Evolutionary conservation across 2,329 filamentous ascomycete genomes (phyloP).

Genomic region (Fonsecaea multimorphosa): DNA sequence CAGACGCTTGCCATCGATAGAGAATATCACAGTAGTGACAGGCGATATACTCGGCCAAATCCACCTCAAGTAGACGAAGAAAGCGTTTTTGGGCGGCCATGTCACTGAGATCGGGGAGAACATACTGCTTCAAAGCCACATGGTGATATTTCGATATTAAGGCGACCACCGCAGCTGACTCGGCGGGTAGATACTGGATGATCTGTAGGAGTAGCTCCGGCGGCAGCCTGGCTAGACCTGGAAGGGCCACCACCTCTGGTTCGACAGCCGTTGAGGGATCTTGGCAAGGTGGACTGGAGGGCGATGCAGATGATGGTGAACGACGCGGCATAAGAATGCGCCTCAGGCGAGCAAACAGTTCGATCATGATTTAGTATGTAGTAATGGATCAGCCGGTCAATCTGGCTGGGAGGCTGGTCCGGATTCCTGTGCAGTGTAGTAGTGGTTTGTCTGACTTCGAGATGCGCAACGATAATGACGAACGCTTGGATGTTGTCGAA

Average conservation of each 20-base stretch:
- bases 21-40: slow-evolving; percentile 21
- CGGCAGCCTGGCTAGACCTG: slow-evolving; percentile 14
- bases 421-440: slow-evolving; percentile 4
- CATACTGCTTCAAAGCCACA: slow-evolving; percentile 11
- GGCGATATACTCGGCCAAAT: slow-evolving; percentile 20
- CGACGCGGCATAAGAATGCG: slow-evolving; percentile 1
- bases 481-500: not conserved
- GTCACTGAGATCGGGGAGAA: slow-evolving; percentile 9
- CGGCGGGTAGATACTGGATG: slow-evolving; percentile 14
- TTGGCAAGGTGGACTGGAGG: slow-evolving; percentile 2
- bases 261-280: slow-evolving; percentile 5
- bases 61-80: slow-evolving; percentile 24
- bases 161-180: slow-evolving; percentile 14
- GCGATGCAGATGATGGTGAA: slow-evolving; percentile 8
- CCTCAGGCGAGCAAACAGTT: slow-evolving; percentile 13
- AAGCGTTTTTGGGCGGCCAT: slow-evolving; percentile 13
- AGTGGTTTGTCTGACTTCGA: not conserved
- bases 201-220: slow-evolving; percentile 22
- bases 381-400: slow-evolving; percentile 6
- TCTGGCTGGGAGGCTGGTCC: slow-evolving; percentile 7
- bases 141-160: slow-evolving; percentile 21
- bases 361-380: slow-evolving; percentile 12
- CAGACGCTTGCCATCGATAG: slow-evolving; percentile 10
- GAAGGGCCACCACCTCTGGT: not conserved
- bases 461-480: not conserved